Evolutionary conservation across 768 basidiomycete species (phyloP).

Genomic region (Clitopilus hobsonii): DNA sequence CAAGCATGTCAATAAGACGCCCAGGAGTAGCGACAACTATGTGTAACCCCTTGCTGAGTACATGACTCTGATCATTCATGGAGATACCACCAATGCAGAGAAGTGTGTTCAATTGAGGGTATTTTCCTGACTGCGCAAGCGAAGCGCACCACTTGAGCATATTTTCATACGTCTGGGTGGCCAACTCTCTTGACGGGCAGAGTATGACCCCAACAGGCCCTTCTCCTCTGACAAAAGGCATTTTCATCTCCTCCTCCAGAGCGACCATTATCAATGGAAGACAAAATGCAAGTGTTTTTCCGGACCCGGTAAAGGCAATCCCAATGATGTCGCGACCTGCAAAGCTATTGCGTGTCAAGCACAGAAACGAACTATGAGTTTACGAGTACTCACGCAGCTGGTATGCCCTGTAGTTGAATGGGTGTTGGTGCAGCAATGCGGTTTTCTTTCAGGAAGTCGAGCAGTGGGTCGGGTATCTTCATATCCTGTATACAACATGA

Average conservation of each 20-base stretch:
- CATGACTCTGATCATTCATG: slow-evolving; percentile 96
- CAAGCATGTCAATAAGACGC: slow-evolving; percentile 95
- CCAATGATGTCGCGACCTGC: slow-evolving; percentile 97
- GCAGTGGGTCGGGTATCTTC: slow-evolving; percentile 90
- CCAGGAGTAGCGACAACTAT: slow-evolving; percentile 97
- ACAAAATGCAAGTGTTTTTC: slow-evolving; percentile 98
- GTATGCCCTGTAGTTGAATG: slow-evolving; percentile 96
- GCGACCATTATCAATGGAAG: slow-evolving; percentile 97
- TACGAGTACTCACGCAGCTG: slow-evolving; percentile 71
- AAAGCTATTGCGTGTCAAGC: slow-evolving; percentile 57
- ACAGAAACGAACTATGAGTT: slow-evolving; percentile 9
- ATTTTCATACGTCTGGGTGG: slow-evolving; percentile 96
- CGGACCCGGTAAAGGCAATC: slow-evolving; percentile 98
- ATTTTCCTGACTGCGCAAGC: slow-evolving; percentile 72
- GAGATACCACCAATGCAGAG: slow-evolving; percentile 97
- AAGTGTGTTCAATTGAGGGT: slow-evolving; percentile 83
- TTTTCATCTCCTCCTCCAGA: slow-evolving; percentile 86
- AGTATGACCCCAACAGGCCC: slow-evolving; percentile 96
- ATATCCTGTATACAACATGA: slow-evolving; percentile 64
- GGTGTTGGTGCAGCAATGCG: slow-evolving; percentile 88
- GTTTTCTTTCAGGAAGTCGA: slow-evolving; percentile 80
- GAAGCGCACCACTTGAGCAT: slow-evolving; percentile 81
- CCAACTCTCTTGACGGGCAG: slow-evolving; percentile 95
- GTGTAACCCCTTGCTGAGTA: slow-evolving; percentile 87
- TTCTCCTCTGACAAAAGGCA: slow-evolving; percentile 90